Base-by-base conservation (phyloP, 257 asterid genomes). In the Plantago major region DNA sequence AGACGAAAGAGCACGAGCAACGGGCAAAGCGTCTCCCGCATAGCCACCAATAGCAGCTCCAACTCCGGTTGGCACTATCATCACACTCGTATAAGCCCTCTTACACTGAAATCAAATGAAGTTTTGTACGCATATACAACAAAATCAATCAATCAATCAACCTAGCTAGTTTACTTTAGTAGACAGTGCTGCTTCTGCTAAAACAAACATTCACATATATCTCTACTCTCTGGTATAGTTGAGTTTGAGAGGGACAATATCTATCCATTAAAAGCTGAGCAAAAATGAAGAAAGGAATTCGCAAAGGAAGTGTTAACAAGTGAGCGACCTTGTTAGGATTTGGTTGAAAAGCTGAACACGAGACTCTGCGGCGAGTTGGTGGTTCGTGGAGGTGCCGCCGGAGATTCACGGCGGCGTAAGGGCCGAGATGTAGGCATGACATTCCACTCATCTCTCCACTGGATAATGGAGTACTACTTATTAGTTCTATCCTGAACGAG, bases 1-100 rank as follows among this genome's bases (percentile, higher is more conserved):
- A 13, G 89, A 73, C 52, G 98, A 71, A 40, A 90, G 84, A 44
- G 96, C 85, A 50, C 98, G 81, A 74, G 94, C 95, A 13, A 82
- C 92, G 3, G 98, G 96, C 75, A 90, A 70, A 69, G 98, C 96
- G 72, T 90, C 96, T 10, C 98, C 96, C 3, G 98, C 98, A 64
- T 83, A 90, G 43, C 98, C 98, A 65, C 98, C 96, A 74, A 90
- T 85, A 2, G 85, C 88, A 28, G 96, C 98, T 49, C 96, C 98
- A 6, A 90, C 88, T 51, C 98, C 96, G 9, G 98, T 88, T 10
- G 96, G 98, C 69, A 90, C 92, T 71, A 90, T 88, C 96, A 90
- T 74, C 71, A 90, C 96, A 71, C 94, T 90, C 42, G 96, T 85
- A 71, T 90, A 90, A 12, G 82, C 60, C 74, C 89, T 80, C 85